These are phyloP conservation scores for Luffa aegyptiaca DNA, from an alignment of 306 rosid species.

Conservation along the genomic window DNA sequence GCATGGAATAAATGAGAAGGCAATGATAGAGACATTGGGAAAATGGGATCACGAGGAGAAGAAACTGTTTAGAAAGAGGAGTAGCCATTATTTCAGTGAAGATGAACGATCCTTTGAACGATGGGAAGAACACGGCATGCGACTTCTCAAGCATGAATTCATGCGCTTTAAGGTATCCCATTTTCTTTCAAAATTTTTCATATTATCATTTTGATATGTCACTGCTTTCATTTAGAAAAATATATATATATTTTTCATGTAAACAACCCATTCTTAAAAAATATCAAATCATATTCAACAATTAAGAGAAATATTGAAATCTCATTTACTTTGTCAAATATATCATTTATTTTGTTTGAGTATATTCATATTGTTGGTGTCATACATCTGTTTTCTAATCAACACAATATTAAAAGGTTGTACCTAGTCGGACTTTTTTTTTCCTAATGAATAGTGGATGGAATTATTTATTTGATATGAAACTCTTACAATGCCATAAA, in stretches of 20 bases:
- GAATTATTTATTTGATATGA: too few species aligned
- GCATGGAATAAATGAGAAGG: constrained; percentile 78
- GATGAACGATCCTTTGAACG: constrained; percentile 77
- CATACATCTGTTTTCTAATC: neutral
- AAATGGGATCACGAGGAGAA: constrained; percentile 58
- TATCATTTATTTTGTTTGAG: neutral
- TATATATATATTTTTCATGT: neutral
- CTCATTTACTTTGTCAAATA: neutral
- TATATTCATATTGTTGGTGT: too few species aligned
- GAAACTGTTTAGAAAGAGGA: constrained; percentile 46
- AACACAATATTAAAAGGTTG: too few species aligned
- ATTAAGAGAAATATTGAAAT: neutral
- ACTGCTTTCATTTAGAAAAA: neutral
- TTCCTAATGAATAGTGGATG: too few species aligned
- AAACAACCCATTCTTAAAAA: neutral
- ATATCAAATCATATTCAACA: neutral
- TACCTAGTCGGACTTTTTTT: too few species aligned
- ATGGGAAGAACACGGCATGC: constrained; percentile 45
- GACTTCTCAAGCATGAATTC: constrained; percentile 69
- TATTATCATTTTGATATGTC: neutral
- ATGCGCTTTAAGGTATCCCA: constrained; percentile 68
- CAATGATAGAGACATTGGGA: constrained; percentile 48
- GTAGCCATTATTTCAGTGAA: constrained; percentile 37
- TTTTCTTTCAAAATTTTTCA: neutral
- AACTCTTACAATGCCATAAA: too few species aligned